phyloP scores from a whole-genome alignment of 2,329 filamentous ascomycete species.

The Tolypocladium tundrense region DNA sequence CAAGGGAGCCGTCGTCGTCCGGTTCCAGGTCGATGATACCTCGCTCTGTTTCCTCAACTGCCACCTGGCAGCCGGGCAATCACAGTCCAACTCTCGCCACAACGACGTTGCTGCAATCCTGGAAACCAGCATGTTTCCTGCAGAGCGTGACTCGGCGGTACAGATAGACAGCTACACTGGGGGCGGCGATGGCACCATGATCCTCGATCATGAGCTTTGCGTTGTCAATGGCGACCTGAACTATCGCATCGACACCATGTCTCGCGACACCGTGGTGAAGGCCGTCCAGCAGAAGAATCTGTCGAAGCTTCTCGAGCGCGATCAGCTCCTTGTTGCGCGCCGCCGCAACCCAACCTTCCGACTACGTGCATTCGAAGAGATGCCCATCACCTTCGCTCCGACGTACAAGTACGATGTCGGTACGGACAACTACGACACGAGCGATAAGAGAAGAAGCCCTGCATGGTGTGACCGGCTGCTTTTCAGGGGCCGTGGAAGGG shows the following conservation, averaged over 20 bases:
- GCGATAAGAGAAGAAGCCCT: constrained; percentile 86
- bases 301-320: constrained; percentile 76
- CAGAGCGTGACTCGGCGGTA: constrained; percentile 54
- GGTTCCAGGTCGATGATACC: constrained; percentile 89
- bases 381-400: constrained; percentile 81
- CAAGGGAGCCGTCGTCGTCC: constrained; percentile 84
- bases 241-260: constrained; percentile 96
- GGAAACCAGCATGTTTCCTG: constrained; percentile 64
- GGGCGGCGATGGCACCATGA: constrained; percentile 90
- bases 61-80: constrained; percentile 89
- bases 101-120: constrained; percentile 87
- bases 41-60: constrained; percentile 96
- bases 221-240: constrained; percentile 94
- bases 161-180: constrained; percentile 74
- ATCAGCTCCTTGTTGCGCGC: constrained; percentile 82
- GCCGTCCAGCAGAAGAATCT: constrained; percentile 76
- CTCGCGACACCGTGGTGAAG: constrained; percentile 81
- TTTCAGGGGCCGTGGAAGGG: constrained; percentile 70
- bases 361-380: constrained; percentile 81
- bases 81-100: constrained; percentile 81
- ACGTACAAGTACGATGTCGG: constrained; percentile 99
- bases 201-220: constrained; percentile 96
- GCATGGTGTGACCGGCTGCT: constrained; percentile 95
- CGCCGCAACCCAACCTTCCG: constrained; percentile 85
- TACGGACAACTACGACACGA: constrained; percentile 86